Evolutionary conservation across 1,139 yeast species (phyloP), one percentile per base, ranked within the genome.

Genomic region (Zygosaccharomyces pseudobailii): DNA sequence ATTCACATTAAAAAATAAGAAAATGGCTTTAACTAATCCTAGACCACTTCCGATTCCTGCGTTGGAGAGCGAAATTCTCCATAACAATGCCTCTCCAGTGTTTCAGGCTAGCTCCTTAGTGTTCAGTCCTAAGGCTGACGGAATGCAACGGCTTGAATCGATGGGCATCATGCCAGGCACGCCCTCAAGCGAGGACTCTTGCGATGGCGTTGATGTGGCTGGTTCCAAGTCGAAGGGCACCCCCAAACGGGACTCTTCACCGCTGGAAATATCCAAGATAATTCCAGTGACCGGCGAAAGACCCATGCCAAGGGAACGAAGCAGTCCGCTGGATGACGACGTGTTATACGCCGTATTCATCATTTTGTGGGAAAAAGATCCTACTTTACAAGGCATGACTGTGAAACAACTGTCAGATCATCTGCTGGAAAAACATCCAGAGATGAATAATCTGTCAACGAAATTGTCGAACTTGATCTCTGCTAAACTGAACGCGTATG

Each of bases 341-440:
- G 92, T 85, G 6, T 70, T 85, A 48, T 80, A 72, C 63, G 89
- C 89, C 5, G 86, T 85, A 46, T 84, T 85, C 61, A 75, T 80
- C 46, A 84, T 85, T 43, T 68, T 85, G 51, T 84, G 71, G 65
- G 89, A 84, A 52, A 71, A 76, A 55, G 94, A 85, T 62, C 71
- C 83, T 2, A 75, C 74, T 43, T 84, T 86, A 42, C 73, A 74
- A 51, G 95, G 95, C 51, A 83, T 86, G 88, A 86, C 94, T 13
- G 95, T 86, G 23, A 85, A 85, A 61, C 94, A 85, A 62, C 77
- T 86, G 50, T 85, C 94, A 68, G 94, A 86, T 64, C 76, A 82
- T 49, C 71, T 86, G 46, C 71, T 82, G 47, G 85, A 79, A 48
- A 76, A 78, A 58, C 90, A 85, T 61, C 92, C 94, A 0, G 88